phyloP scores from a whole-genome alignment of 2,329 filamentous ascomycete species.

The Colletotrichum graminicola region DNA sequence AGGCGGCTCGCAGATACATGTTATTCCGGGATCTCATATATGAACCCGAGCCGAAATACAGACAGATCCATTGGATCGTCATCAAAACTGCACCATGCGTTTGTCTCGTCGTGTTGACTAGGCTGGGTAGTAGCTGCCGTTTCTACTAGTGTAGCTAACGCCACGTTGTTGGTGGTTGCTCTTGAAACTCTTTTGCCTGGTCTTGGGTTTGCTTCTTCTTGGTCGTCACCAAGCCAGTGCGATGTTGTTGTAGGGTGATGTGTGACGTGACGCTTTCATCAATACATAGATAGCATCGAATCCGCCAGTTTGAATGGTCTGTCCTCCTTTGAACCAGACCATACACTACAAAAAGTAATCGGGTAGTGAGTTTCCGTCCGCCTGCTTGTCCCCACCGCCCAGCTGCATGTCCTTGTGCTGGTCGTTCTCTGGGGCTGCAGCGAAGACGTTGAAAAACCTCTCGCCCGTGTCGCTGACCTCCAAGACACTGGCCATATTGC shows the following conservation, averaged over 20 bases:
- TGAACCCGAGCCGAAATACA: constrained; percentile 16
- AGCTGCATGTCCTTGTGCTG: constrained; percentile 87
- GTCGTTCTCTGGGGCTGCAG: constrained; percentile 96
- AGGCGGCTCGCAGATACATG: constrained; percentile 21
- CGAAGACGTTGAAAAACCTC: constrained; percentile 97
- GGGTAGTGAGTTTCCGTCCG: constrained; percentile 72
- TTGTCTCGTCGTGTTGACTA: not conserved
- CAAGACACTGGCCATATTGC: constrained; percentile 96
- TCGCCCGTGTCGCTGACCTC: constrained; percentile 95
- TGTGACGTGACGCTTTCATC: not conserved
- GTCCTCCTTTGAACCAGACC: not conserved
- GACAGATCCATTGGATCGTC: constrained; percentile 19
- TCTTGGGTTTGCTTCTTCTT: not conserved
- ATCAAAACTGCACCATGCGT: not conserved
- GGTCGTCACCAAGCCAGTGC: not conserved
- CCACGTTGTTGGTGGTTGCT: too few relatives aligned
- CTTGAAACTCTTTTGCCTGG: not conserved
- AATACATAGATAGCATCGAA: constrained; percentile 1
- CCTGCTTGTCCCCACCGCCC: constrained; percentile 75
- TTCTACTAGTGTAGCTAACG: not conserved
- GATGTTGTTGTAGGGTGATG: not conserved
- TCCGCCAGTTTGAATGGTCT: not conserved
- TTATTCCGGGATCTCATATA: not conserved
- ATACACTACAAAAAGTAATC: constrained; percentile 75
- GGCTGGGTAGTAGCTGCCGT: not conserved